Base-by-base conservation (phyloP, 2,329 filamentous ascomycete genomes). In the Trichoderma asperellum region DNA sequence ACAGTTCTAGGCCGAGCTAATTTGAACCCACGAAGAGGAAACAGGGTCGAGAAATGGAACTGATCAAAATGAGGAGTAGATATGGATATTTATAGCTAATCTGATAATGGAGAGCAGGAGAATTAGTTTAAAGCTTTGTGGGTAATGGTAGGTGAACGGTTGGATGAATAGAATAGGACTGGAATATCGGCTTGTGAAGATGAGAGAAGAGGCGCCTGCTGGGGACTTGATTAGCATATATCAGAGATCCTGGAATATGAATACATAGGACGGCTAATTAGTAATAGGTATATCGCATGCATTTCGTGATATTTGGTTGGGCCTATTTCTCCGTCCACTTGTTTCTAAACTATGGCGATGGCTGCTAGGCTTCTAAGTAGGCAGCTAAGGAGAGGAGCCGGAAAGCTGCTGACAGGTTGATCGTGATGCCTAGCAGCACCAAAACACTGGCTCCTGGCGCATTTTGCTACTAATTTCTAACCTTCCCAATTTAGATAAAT, bases 111-210 rank as follows among this genome's bases (percentile, higher is more conserved):
- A 47, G 5, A 5, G 24, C 32, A 5, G 14, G 16, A 57, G 10
- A 27, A 18, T 32, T 34, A n/a, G n/a, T 37, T 56, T 58, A 35
- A 43, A 47, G 21, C 53, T 60, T 60, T 21, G 47, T 14, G 21
- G 14, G 16, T 43, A 43, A 43, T 43, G 40, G 7, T 7, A n/a
- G 37, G 47, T 60, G 37, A n/a, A 66, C 34, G 56, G 57, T 70
- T 70, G 63, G 68, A 70, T 70, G 68, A 21, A 49, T 21, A 4
- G 37, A 43, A 34, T 16, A 40, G 43, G 52, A 34, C 32, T 47
- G 37, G 60, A 66, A 61, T 34, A 40, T 8, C 34, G 52, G 8
- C 10, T 32, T 3, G 53, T 27, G 29, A n/a, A 43, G 2, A 18
- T 18, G n/a, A 35, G 21, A 27, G 5, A 11, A n/a, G 35, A 53